Evolutionary conservation across 495 filamentous ascomycete species (phyloP).

Genomic region (Podospora conica): DNA sequence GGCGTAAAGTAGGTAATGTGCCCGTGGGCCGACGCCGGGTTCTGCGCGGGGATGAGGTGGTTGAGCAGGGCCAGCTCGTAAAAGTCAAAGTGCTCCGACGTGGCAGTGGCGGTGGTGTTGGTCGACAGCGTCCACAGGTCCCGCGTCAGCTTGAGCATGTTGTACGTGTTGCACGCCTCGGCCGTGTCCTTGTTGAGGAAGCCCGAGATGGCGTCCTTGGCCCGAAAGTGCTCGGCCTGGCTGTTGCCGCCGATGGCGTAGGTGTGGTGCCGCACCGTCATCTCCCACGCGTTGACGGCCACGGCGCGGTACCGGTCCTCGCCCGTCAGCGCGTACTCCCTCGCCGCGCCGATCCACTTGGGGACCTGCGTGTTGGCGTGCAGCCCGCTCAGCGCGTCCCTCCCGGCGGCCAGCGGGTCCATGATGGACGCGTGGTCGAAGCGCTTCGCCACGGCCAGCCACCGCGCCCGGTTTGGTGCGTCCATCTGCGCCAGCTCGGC

Average conservation of each 20-base stretch:
- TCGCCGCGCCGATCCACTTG: constrained; percentile 34
- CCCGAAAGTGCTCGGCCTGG: constrained; percentile 36
- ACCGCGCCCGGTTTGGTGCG: constrained; percentile 23
- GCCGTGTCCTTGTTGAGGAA: constrained; percentile 29
- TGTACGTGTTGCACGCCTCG: constrained; percentile 38
- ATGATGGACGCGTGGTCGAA: constrained; percentile 35
- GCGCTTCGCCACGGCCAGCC: constrained; percentile 30
- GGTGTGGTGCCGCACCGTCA: constrained; percentile 27
- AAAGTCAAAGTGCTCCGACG: constrained; percentile 32
- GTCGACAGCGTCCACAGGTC: constrained; percentile 30
- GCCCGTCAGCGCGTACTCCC: constrained; percentile 30
- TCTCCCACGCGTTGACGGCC: constrained; percentile 33
- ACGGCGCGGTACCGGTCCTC: constrained; percentile 26
- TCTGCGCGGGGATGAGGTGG: constrained; percentile 32
- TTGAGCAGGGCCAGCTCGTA: constrained; percentile 36
- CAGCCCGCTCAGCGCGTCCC: constrained; percentile 31
- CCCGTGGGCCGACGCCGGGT: constrained; percentile 27
- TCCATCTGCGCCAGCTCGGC: constrained; percentile 31
- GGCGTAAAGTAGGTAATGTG: constrained; percentile 37
- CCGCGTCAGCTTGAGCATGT: constrained; percentile 38
- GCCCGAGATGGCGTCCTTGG: constrained; percentile 26
- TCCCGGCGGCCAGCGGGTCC: constrained; percentile 27
- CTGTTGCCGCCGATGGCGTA: constrained; percentile 39
- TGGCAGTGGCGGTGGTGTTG: not conserved
- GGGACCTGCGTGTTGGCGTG: constrained; percentile 38